Evolutionary conservation across 305 asterid species (phyloP).

Genomic region (Rubia occidens): DNA sequence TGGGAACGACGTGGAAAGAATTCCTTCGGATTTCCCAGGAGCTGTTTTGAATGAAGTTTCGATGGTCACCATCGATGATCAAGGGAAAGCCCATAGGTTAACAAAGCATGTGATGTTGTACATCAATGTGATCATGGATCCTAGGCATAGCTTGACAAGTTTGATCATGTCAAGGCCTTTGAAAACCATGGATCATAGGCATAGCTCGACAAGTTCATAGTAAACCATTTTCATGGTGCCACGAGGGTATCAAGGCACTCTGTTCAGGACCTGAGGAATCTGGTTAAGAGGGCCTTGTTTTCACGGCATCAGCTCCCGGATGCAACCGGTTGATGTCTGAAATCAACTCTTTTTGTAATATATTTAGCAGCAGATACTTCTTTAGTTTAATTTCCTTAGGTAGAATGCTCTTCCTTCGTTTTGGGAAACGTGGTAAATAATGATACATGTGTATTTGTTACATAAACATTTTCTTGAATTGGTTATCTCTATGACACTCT

Average conservation of each 20-base stretch:
- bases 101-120: constrained; percentile 30
- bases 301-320: constrained; percentile 9
- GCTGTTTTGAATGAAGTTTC: constrained; percentile 24
- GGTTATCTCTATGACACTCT: too few relatives aligned
- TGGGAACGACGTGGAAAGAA: constrained; percentile 30
- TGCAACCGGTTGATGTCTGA: background rate
- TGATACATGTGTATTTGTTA: background rate
- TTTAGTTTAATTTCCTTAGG: background rate
- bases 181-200: too few relatives aligned
- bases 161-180: constrained; percentile 32
- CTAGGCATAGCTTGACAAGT: constrained; percentile 20
- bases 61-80: constrained; percentile 1
- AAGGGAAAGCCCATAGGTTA: constrained; percentile 27
- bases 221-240: constrained; percentile 17
- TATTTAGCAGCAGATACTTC: background rate
- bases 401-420: background rate
- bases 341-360: background rate
- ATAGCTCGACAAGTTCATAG: constrained; percentile 27
- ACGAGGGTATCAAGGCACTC: constrained; percentile 27
- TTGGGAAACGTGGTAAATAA: constrained; percentile 1
- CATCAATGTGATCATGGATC: constrained; percentile 20
- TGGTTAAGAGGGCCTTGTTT: constrained; percentile 29
- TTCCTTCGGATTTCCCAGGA: constrained; percentile 31
- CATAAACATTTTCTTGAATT: too few relatives aligned
- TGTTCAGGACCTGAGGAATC: constrained; percentile 28